Evolutionary conservation across 2,329 filamentous ascomycete genomes (phyloP), one percentile per base, ranked within the genome.

Genomic region (Epichloe glyceriae): DNA sequence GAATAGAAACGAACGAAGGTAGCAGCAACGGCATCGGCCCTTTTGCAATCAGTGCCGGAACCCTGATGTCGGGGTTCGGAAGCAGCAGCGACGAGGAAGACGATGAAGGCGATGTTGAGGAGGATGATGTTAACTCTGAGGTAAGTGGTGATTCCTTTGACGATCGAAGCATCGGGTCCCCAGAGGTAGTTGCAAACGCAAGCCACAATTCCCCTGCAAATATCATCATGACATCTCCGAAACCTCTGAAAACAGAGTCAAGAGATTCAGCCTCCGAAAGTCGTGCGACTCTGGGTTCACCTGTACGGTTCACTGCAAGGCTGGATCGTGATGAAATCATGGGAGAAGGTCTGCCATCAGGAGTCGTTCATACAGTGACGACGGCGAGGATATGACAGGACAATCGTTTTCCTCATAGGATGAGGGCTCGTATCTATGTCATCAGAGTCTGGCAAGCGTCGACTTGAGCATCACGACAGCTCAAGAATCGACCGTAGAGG

Each of bases 61-160:
- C 86, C 33, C 72, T 95, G 53, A 79, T 93, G 68, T 91, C 87
- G 62, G 89, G 90, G 49, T 97, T 97, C 68, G 90, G 88, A 62
- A 95, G 89, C 69, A 93, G 87, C 46, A 95, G 89, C 61, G 89
- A 95, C 59, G 91, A 96, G 67, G 93, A 97, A 57, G 93, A 97
- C 56, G 91, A 96, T 60, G 91, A 96, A 55, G 86, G 88, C 70
- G 88, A 95, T 54, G 86, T 88, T 52, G 85, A 85, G 57, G 84
- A 91, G 57, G 85, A 88, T 58, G 85, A 88, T 54, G 79, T 80
- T 39, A 79, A 78, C 62, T 81, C 75, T 55, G 80, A 83, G 80
- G 80, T 83, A 70, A 77, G 80, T 69, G 56, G 57, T 53, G 62
- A 65, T 65, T 67, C 61, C 57, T 57, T 56, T 60, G 62, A 66